Evolutionary conservation across 108 stramenopile genomes (phyloP).

Genomic region (Cyclostephanos invisitatus): DNA sequence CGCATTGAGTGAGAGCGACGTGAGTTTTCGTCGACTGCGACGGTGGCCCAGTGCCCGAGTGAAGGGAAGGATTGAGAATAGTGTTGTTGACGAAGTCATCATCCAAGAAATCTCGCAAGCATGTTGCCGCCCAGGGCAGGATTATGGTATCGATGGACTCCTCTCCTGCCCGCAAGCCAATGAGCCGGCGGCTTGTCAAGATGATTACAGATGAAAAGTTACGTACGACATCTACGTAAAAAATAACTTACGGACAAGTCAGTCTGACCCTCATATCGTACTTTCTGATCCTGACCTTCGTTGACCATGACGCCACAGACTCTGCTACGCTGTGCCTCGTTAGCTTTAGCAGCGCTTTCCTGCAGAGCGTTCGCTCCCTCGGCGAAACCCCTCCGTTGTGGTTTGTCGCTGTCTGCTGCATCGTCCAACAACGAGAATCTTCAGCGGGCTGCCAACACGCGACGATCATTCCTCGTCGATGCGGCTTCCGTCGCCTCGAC

Average conservation of each 20-base stretch:
- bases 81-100: background rate
- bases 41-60: background rate
- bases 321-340: slow-evolving; percentile 3
- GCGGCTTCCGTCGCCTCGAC: background rate
- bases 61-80: background rate
- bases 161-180: too few relatives aligned
- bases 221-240: too few relatives aligned
- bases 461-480: slow-evolving; percentile 9
- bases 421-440: background rate
- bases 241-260: too few relatives aligned
- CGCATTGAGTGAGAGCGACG: background rate
- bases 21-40: background rate
- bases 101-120: background rate
- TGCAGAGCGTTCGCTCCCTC: slow-evolving; percentile 1
- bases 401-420: background rate
- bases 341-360: background rate
- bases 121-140: too few relatives aligned
- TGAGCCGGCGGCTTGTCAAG: too few relatives aligned
- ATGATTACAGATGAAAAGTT: too few relatives aligned
- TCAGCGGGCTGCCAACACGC: background rate
- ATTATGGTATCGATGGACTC: too few relatives aligned
- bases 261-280: too few relatives aligned
- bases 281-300: background rate
- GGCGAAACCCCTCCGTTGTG: background rate
- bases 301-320: background rate